Evolutionary conservation across 768 basidiomycete genomes (phyloP).

Genomic region (Mycena vulgaris): DNA sequence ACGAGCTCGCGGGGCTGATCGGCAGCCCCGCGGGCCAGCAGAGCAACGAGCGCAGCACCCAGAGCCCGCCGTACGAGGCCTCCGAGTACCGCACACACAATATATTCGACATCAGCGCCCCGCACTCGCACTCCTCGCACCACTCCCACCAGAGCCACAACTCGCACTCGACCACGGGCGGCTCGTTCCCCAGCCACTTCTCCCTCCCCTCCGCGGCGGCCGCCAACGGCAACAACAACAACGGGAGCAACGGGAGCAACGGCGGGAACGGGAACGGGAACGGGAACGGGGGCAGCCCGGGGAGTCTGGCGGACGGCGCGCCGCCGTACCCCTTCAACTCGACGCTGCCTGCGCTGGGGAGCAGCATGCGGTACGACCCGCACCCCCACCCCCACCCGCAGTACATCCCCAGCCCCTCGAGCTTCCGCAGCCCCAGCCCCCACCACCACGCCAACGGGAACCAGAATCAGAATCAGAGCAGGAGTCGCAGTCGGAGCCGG

Average conservation of each 20-base stretch:
- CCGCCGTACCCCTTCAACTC: slow-evolving; percentile 61
- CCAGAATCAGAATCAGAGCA: slow-evolving; percentile 42
- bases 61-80: slow-evolving; percentile 27
- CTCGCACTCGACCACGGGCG: slow-evolving; percentile 47
- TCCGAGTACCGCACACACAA: slow-evolving; percentile 48
- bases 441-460: slow-evolving; percentile 49
- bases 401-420: slow-evolving; percentile 41
- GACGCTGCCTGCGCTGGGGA: slow-evolving; percentile 66
- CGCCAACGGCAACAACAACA: slow-evolving; percentile 24
- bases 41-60: slow-evolving; percentile 43
- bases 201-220: slow-evolving; percentile 33
- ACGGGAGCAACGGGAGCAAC: slow-evolving; percentile 2
- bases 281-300: slow-evolving; percentile 17
- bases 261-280: slow-evolving; percentile 2
- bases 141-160: slow-evolving; percentile 45
- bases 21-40: no score
- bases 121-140: slow-evolving; percentile 47
- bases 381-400: slow-evolving; percentile 54
- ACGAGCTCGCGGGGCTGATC: slow-evolving; percentile 79
- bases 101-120: not conserved
- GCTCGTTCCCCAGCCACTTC: slow-evolving; percentile 48
- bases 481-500: slow-evolving; percentile 28
- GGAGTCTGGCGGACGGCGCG: slow-evolving; percentile 24
- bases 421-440: slow-evolving; percentile 47
- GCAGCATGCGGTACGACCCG: slow-evolving; percentile 66